These are phyloP conservation scores for Trichosporon asahii DNA, from an alignment of 1,284 basidiomycete species.

Conservation along the genomic window DNA sequence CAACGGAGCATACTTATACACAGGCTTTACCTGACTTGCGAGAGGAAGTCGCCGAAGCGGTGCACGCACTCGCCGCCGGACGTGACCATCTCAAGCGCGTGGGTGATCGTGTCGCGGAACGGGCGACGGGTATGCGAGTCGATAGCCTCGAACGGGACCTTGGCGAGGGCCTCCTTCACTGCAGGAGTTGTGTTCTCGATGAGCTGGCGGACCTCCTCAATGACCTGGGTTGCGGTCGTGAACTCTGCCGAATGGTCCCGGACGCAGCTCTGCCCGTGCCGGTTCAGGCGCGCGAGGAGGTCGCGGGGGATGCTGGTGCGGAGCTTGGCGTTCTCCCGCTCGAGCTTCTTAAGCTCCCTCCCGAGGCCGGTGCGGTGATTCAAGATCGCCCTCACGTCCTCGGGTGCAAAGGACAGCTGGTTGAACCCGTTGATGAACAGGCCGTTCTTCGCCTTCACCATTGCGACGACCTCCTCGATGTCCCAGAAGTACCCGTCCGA, in stretches of 20 bases:
- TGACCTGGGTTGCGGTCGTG: neutral
- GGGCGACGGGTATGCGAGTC: constrained; percentile 12
- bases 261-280: neutral
- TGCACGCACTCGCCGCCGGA: constrained; percentile 18
- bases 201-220: neutral
- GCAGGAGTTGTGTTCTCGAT: neutral
- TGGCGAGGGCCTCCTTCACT: neutral
- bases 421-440: constrained; percentile 21
- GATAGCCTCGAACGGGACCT: neutral
- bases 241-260: neutral
- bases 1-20: neutral
- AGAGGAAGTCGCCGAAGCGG: constrained; percentile 19
- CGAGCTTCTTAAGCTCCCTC: neutral
- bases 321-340: constrained; percentile 4
- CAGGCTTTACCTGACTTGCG: constrained; percentile 23
- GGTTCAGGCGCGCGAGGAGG: neutral
- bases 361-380: constrained; percentile 6
- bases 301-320: constrained; percentile 1
- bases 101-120: constrained; percentile 18
- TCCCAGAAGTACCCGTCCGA: constrained; percentile 21
- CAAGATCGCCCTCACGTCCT: constrained; percentile 14
- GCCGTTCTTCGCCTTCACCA: constrained; percentile 12
- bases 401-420: constrained; percentile 12
- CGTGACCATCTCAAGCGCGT: constrained; percentile 16
- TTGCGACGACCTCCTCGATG: constrained; percentile 18